Evolutionary conservation across 2,329 filamentous ascomycete species (phyloP).

Genomic region (Colletotrichum sp.): DNA sequence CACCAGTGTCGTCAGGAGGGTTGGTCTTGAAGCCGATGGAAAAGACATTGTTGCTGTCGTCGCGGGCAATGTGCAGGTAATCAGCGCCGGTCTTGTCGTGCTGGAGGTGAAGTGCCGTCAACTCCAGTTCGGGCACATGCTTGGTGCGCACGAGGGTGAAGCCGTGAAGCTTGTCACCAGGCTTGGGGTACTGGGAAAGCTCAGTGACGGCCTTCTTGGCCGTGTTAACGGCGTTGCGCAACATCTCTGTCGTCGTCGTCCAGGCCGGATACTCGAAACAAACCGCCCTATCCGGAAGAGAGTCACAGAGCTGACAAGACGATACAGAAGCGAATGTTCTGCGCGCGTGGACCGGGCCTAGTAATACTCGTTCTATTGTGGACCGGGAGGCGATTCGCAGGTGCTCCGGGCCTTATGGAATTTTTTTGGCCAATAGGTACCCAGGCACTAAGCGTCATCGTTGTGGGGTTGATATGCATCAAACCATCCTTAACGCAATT

Average conservation of each 20-base stretch:
- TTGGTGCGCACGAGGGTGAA: conserved; percentile 91
- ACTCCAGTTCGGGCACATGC: conserved; percentile 90
- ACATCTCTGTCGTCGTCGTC: conserved; percentile 40
- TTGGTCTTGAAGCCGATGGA: conserved; percentile 99
- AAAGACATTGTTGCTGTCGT: conserved; percentile 99
- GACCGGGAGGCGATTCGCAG: neutral
- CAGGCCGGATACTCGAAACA: neutral
- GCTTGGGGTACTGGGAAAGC: conserved; percentile 75
- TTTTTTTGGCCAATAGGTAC: neutral
- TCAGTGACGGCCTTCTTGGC: conserved; percentile 74
- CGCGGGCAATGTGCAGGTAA: conserved; percentile 91
- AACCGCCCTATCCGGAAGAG: neutral
- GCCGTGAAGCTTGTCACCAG: conserved; percentile 87
- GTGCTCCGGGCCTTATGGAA: neutral
- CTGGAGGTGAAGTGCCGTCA: conserved; percentile 88
- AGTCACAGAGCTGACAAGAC: neutral
- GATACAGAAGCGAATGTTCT: neutral
- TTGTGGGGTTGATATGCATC: conserved; percentile 15
- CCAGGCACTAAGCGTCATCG: conserved; percentile 18
- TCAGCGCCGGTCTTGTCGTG: conserved; percentile 97
- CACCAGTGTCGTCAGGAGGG: conserved; percentile 92
- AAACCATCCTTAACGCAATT: conserved; percentile 7
- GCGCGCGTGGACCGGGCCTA: neutral
- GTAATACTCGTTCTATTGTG: neutral
- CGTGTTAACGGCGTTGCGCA: conserved; percentile 54